Evolutionary conservation across 805 yeast species (phyloP).

Genomic region (Starmerella bombicola): DNA sequence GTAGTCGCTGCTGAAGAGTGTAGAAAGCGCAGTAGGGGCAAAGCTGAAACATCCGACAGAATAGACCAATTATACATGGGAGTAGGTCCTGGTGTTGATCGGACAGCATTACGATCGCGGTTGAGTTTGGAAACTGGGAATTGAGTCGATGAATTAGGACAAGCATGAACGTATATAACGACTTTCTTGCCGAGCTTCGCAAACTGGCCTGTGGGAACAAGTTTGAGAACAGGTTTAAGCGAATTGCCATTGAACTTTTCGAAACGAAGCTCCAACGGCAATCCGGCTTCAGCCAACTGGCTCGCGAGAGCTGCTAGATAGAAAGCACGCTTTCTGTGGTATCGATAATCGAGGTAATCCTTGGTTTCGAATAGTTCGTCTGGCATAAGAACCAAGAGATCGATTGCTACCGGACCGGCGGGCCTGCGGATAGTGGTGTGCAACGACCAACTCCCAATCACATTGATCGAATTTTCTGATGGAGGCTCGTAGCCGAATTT

Average conservation of each 20-base stretch:
- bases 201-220: constrained; percentile 27
- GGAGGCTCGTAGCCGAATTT: constrained; percentile 61
- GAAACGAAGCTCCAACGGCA: constrained; percentile 43
- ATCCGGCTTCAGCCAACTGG: constrained; percentile 28
- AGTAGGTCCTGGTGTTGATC: constrained; percentile 45
- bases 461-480: constrained; percentile 42
- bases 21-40: constrained; percentile 58
- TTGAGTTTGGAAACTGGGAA: constrained; percentile 66
- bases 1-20: constrained; percentile 45
- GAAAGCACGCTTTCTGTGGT: constrained; percentile 78
- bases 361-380: constrained; percentile 59
- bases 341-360: constrained; percentile 82
- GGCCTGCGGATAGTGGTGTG: constrained; percentile 64
- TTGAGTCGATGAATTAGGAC: constrained; percentile 48
- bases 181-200: constrained; percentile 35
- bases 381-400: constrained; percentile 77
- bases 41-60: constrained; percentile 54
- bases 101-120: constrained; percentile 70
- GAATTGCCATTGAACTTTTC: constrained; percentile 63
- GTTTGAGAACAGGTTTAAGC: constrained; percentile 57
- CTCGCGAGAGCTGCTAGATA: constrained; percentile 64
- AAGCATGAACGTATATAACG: constrained; percentile 57
- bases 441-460: constrained; percentile 82
- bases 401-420: constrained; percentile 52
- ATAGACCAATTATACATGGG: constrained; percentile 78